A percentile compares a stretch with the other conserved stretches of the same genome.
Evolutionary conservation across 2,329 filamentous ascomycete species (phyloP).

Genomic region (Colletotrichum sp.): DNA sequence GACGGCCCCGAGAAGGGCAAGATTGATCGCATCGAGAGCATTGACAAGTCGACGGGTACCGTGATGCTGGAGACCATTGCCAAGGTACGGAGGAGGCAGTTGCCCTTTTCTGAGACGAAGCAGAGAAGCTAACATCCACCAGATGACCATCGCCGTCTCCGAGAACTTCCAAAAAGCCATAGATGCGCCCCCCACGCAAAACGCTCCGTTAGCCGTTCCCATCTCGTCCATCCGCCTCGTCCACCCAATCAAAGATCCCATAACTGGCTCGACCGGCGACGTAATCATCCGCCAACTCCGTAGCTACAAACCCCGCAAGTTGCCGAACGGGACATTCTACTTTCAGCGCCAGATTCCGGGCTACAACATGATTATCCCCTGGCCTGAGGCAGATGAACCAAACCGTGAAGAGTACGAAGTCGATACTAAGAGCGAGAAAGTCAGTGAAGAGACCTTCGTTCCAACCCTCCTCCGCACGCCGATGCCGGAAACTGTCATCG

Average conservation of each 20-base stretch:
- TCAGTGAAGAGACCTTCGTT: constrained; percentile 76
- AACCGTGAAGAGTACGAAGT: constrained; percentile 56
- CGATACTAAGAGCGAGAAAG: constrained; percentile 80
- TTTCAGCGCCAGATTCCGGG: constrained; percentile 69
- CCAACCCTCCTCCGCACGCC: constrained; percentile 80
- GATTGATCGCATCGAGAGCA: constrained; percentile 73
- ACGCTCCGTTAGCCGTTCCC: constrained; percentile 64
- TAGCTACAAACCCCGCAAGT: constrained; percentile 47
- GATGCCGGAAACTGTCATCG: constrained; percentile 78
- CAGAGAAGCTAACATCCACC: background rate
- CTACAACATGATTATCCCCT: constrained; percentile 76
- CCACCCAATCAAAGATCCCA: constrained; percentile 71
- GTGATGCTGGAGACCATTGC: constrained; percentile 68
- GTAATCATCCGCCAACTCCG: constrained; percentile 76
- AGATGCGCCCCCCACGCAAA: constrained; percentile 45
- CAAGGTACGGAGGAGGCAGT: constrained; percentile 55
- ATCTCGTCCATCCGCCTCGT: constrained; percentile 82
- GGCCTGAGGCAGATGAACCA: constrained; percentile 62
- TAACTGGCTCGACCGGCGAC: constrained; percentile 71
- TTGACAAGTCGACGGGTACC: constrained; percentile 60
- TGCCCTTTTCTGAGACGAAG: background rate
- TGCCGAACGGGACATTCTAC: constrained; percentile 47
- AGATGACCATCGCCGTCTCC: constrained; percentile 43
- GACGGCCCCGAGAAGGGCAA: constrained; percentile 82
- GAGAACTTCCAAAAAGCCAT: constrained; percentile 41